phyloP scores from a whole-genome alignment of 179 eudicot genomes.

The Silene coronaria region DNA sequence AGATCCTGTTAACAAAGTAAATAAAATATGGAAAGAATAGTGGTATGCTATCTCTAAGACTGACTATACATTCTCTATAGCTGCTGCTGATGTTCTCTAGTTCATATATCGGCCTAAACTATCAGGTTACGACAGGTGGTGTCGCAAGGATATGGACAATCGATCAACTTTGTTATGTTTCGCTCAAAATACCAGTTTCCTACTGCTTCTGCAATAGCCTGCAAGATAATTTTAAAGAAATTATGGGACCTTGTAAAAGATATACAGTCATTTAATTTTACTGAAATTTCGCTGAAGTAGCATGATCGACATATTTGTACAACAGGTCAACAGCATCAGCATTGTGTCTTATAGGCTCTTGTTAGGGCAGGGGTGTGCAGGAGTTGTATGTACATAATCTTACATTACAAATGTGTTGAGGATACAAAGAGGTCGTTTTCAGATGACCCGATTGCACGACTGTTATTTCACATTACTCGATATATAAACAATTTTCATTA shows the following conservation, averaged over 20 bases:
- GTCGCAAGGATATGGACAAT: conserved; percentile 69
- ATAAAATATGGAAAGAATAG: conserved; percentile 10
- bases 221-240: conserved; percentile 18
- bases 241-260: too few species aligned
- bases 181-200: conserved; percentile 88
- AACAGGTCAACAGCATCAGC: too few species aligned
- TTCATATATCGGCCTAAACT: conserved; percentile 13
- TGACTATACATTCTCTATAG: neutral
- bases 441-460: too few species aligned
- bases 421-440: too few species aligned
- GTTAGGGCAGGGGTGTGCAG: too few species aligned
- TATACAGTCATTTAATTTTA: neutral
- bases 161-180: conserved; percentile 51
- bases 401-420: too few species aligned
- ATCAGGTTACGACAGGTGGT: conserved; percentile 58
- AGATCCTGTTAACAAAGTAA: neutral
- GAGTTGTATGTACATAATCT: too few species aligned
- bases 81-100: neutral
- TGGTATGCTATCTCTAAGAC: neutral
- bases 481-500: too few species aligned
- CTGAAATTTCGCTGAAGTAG: too few species aligned
- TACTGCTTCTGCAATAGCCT: conserved; percentile 87
- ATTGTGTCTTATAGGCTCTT: too few species aligned
- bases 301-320: too few species aligned
- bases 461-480: too few species aligned